phyloP scores from a whole-genome alignment of 1,139 yeast species.

The Diutina rugosa region DNA sequence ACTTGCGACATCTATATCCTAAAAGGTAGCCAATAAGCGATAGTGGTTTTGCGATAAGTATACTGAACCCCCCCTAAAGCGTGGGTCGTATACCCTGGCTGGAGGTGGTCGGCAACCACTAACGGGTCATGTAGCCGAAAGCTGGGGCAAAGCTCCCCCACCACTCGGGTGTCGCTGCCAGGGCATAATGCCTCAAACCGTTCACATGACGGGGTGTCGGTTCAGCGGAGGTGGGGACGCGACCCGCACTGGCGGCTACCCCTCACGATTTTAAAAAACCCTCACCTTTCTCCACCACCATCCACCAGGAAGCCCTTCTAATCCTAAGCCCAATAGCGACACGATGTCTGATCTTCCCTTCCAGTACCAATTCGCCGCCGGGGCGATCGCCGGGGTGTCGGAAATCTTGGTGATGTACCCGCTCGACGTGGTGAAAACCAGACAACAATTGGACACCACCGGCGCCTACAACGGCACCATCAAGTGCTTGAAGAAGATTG shows the following conservation, averaged over 20 bases:
- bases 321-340: conserved; percentile 12
- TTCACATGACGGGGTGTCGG: not conserved
- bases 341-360: conserved; percentile 41
- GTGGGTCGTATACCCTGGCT: not conserved
- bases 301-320: conserved; percentile 10
- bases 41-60: not conserved
- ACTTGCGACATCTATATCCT: conserved; percentile 3
- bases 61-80: not conserved
- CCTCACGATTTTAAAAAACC: not conserved
- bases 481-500: conserved; percentile 72
- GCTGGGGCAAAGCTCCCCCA: not conserved
- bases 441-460: conserved; percentile 77
- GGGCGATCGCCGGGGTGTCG: conserved; percentile 96
- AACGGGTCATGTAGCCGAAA: not conserved
- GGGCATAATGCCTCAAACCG: conserved; percentile 2
- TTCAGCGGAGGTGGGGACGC: not conserved
- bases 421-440: conserved; percentile 91
- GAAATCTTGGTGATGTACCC: conserved; percentile 98
- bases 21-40: not conserved
- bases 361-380: conserved; percentile 80
- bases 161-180: conserved; percentile 4
- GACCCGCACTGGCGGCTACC: not conserved
- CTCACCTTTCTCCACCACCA: conserved; percentile 7
- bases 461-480: conserved; percentile 71
- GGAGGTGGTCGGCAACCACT: not conserved